These are phyloP conservation scores for Avena insularis DNA, from an alignment of 176 grass and related monocot genomes.

Conservation along the genomic window DNA sequence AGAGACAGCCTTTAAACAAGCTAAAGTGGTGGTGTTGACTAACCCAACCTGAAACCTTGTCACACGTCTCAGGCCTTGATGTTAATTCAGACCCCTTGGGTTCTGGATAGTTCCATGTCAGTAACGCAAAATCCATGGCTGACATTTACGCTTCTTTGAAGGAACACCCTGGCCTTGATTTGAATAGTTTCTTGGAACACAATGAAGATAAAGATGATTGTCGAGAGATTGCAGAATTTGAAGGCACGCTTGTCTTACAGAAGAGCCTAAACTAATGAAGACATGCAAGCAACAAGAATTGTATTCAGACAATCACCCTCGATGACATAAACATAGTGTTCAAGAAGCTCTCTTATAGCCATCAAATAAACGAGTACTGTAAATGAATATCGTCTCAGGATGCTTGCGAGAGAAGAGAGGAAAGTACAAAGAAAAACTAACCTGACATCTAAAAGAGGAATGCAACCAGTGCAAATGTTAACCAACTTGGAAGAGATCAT, in stretches of 20 bases:
- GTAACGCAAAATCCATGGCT: constrained; percentile 72
- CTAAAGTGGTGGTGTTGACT: constrained; percentile 37
- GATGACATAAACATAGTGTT: constrained; percentile 36
- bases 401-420: constrained; percentile 10
- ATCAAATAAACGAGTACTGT: constrained; percentile 21
- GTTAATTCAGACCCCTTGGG: background rate
- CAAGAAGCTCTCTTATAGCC: constrained; percentile 35
- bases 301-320: constrained; percentile 42
- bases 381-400: constrained; percentile 1
- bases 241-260: no score
- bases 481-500: constrained; percentile 19
- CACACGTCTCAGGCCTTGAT: background rate
- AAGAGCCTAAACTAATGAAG: constrained; percentile 22
- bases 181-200: constrained; percentile 40
- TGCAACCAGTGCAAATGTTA: constrained; percentile 23
- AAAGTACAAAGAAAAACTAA: constrained; percentile 1
- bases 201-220: constrained; percentile 14
- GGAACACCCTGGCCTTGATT: constrained; percentile 30
- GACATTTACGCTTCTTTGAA: constrained; percentile 58
- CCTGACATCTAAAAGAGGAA: background rate
- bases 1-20: constrained; percentile 52
- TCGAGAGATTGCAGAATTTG: background rate
- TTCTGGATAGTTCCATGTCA: constrained; percentile 44
- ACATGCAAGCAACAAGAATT: constrained; percentile 15
- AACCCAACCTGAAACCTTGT: constrained; percentile 18